Evolutionary conservation across 371 early-diverging fungal species (phyloP), one percentile per base, ranked within the genome.

Genomic region (Actinomucor elegans): DNA sequence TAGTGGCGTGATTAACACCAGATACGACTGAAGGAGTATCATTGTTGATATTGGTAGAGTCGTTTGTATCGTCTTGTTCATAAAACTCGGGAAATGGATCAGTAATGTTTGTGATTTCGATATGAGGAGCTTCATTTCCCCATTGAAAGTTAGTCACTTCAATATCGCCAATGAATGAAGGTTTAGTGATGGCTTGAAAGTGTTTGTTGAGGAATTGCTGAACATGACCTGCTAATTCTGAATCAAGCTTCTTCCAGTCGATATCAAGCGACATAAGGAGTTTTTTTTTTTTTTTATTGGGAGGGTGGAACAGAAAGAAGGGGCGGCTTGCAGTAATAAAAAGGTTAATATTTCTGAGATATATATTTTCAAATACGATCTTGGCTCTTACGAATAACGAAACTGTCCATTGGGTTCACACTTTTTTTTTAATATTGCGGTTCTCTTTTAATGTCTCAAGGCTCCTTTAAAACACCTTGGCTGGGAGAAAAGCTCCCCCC

Each of bases 1-100:
- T 26, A 3, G 12, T 7, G 23, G 27, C n/a, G 10, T 20, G 20
- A 10, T 17, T 40, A 21, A 23, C 0, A 21, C 14, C 6, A 2
- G 40, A 20, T 37, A 14, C 37, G 15, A 18, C 11, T 8, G 42
- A 42, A n/a, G 42, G 27, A 7, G 42, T 9, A 7, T 17, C 26
- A 8, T 27, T 42, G 14, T n/a, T 27, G 14, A 27, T 42, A 42
- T 42, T 26, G 23, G 42, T 42, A 2, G 4, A 8, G 3, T 42
- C 26, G n/a, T 42, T 15, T 12, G 24, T 14, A 26, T 69, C 65
- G 2, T 64, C 68, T 5, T 66, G 62, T n/a, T 82, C 65, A 64
- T 97, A 97, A 67, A 95, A 96, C 66, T 96, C 97, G 6, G 91
- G 85, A 32, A 89, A 84, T 0, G 96, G 96, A 50, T 93, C 94